A percentile compares a stretch with the other conserved stretches of the same genome.
Conservation (phyloP, 495 filamentous ascomycete species). For the Rhizodiscina lignyota region DNA sequence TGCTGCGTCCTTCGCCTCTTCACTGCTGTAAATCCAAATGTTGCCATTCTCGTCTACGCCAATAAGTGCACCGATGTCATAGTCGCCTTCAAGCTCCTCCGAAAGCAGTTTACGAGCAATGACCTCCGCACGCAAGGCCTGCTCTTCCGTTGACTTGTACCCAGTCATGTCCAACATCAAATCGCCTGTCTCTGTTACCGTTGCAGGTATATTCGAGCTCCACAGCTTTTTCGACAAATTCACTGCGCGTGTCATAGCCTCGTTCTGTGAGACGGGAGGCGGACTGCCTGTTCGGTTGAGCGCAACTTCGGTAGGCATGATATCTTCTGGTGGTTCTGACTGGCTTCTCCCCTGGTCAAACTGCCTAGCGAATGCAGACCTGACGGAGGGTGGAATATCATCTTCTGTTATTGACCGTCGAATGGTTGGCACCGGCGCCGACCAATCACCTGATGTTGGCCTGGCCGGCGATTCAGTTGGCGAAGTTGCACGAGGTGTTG, state of each 20-base stretch:
- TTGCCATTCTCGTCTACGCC: constrained; percentile 91
- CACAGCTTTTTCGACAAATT: constrained; percentile 77
- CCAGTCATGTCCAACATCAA: constrained; percentile 97
- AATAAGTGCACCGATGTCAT: constrained; percentile 91
- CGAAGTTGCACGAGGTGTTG: too few species aligned
- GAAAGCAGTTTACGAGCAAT: constrained; percentile 90
- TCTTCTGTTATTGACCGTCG: too few species aligned
- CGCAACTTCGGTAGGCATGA: too few species aligned
- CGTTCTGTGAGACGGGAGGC: constrained; percentile 52
- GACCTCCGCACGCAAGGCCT: constrained; percentile 77
- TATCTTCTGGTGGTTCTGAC: too few species aligned
- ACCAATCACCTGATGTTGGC: too few species aligned
- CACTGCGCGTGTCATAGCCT: constrained; percentile 70
- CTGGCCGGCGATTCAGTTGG: too few species aligned
- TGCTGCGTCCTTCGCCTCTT: constrained; percentile 78
- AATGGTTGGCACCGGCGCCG: too few species aligned
- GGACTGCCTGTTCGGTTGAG: constrained; percentile 54
- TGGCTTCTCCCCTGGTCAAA: too few species aligned
- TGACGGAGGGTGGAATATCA: too few species aligned
- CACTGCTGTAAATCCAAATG: constrained; percentile 95
- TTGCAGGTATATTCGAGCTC: constrained; percentile 77
- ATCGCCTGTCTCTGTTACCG: constrained; percentile 85
- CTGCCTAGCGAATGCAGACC: too few species aligned
- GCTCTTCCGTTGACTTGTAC: constrained; percentile 84
- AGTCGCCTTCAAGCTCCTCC: constrained; percentile 85